Conservation (phyloP, 768 basidiomycete species). For the Russula compacta region DNA sequence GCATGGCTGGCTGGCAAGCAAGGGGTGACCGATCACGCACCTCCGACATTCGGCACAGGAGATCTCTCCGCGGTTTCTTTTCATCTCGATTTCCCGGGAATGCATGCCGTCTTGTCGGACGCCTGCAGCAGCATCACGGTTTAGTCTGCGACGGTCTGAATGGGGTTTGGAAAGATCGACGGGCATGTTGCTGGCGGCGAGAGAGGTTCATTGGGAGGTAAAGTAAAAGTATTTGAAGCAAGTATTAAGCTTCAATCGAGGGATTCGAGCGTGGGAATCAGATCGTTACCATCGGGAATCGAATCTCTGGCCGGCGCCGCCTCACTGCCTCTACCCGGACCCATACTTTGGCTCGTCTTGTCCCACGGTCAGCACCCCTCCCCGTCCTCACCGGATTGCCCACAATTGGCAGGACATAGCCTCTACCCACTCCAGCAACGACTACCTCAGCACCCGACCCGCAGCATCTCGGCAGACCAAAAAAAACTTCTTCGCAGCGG, state of each 20-base stretch:
- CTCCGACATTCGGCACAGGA: conserved; percentile 74
- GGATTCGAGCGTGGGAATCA: background rate
- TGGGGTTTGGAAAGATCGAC: conserved; percentile 44
- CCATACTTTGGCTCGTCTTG: too few species aligned
- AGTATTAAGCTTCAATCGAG: conserved; percentile 3
- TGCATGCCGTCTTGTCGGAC: conserved; percentile 43
- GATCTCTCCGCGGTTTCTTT: conserved; percentile 66
- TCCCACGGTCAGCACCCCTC: too few species aligned
- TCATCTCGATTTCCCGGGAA: conserved; percentile 61
- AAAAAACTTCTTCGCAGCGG: background rate
- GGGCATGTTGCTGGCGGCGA: conserved; percentile 35
- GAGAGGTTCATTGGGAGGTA: background rate
- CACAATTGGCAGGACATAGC: background rate
- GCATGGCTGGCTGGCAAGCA: background rate
- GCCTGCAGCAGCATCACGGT: conserved; percentile 43
- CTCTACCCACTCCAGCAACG: background rate
- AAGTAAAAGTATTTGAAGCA: conserved; percentile 6
- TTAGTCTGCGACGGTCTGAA: conserved; percentile 33
- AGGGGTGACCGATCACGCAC: conserved; percentile 38
- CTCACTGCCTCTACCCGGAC: too few species aligned
- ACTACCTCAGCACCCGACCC: background rate
- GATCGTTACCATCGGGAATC: conserved; percentile 1
- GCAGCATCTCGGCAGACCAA: background rate
- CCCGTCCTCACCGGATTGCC: background rate
- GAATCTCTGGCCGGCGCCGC: background rate